Evolutionary conservation across 2,329 filamentous ascomycete species (phyloP), one percentile per base, ranked within the genome.

Genomic region (Aspergillus oerlinghausenensis): DNA sequence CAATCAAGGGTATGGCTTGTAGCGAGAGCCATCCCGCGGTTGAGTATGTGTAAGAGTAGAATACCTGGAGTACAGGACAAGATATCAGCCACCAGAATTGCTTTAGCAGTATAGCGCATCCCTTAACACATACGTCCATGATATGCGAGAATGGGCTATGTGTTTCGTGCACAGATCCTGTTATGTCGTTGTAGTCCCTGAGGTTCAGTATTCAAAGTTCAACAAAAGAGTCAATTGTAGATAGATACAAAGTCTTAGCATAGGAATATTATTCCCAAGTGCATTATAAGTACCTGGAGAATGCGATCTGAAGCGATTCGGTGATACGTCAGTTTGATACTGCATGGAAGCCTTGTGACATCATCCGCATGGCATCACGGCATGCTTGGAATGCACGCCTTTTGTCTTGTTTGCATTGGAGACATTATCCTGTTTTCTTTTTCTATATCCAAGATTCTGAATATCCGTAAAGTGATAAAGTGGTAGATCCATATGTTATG

Each of bases 1-100:
- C 64, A 54, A 88, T 79, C 58, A 89, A 76, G 0, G 84, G 79
- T 10, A 84, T 48, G 42, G 76, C 75, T 61, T 80, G 76, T 17
- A 79, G 56, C 1, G 66, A 63, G 25, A 79, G 69, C 77, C 77
- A 80, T 60, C 64, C 73, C 40, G 72, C 71, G 17, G 77, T 77
- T 52, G 73, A 69, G 58, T 77, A 79, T 10, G 73, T 75, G 63
- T 79, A 79, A n/a, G 69, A 55, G 55, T 74, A 71, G 62, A 78
- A 79, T 47, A 74, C 74, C 76, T 79, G 43, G 32, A 17, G 14
- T 14, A 14, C n/a, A 11, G n/a, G 5, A 35, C 9, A 49, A 50
- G n/a, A 38, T 51, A 56, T 60, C 63, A 55, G 55, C 26, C 51
- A 51, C 45, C 53, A 47, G 17, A n/a, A 51, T 45, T 51, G 32